Conservation (phyloP, 2,329 filamentous ascomycete genomes). For the Bipolaris zeicola region DNA sequence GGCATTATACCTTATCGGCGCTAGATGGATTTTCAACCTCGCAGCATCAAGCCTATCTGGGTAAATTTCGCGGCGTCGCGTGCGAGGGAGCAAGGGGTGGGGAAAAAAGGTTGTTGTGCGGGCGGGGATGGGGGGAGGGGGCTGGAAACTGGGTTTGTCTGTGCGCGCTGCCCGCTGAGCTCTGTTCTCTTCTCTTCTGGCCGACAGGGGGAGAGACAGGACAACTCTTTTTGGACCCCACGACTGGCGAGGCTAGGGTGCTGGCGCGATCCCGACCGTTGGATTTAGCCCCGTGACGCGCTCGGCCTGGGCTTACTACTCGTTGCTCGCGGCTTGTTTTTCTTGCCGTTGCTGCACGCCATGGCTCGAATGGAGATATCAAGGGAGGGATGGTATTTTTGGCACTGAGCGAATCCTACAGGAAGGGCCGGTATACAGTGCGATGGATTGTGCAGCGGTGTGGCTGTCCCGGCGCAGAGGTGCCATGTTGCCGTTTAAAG, state of each 20-base stretch:
- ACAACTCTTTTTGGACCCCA: slow-evolving; percentile 6
- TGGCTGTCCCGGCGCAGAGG: neutral
- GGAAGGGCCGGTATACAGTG: neutral
- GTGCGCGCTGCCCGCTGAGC: neutral
- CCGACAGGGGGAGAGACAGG: neutral
- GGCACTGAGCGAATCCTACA: neutral
- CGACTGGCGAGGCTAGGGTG: neutral
- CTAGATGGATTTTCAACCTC: neutral
- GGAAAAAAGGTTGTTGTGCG: neutral
- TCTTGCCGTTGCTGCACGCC: neutral
- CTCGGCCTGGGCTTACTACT: too few relatives aligned
- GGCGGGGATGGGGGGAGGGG: neutral
- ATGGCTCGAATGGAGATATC: neutral
- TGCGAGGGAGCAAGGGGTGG: slow-evolving; percentile 4
- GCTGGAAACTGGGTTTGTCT: neutral
- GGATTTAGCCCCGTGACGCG: neutral
- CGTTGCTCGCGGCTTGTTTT: neutral
- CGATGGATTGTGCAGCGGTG: neutral
- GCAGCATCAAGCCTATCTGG: slow-evolving; percentile 11
- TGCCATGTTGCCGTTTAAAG: neutral
- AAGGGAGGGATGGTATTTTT: neutral
- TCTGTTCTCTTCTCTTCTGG: neutral
- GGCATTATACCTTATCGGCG: neutral
- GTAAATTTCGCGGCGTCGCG: slow-evolving; percentile 10
- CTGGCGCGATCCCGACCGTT: slow-evolving; percentile 9